Conservation (phyloP, 306 rosid genomes). For the Spatholobus suberectus region DNA sequence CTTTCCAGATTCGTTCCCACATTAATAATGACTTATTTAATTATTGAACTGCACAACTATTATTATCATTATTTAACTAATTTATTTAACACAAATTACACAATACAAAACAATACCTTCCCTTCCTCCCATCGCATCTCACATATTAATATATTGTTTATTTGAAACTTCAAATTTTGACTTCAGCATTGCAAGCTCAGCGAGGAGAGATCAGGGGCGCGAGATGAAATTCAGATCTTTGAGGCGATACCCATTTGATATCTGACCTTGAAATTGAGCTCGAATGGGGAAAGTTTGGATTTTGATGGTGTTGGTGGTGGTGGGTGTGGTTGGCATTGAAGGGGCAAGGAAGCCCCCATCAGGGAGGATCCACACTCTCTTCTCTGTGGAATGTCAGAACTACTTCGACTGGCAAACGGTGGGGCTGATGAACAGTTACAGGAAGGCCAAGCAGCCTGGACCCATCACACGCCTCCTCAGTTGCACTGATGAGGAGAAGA, state of each 20-base stretch:
- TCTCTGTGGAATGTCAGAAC: constrained; percentile 97
- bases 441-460: constrained; percentile 87
- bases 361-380: constrained; percentile 85
- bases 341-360: constrained; percentile 55
- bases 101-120: background rate
- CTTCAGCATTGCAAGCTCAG: constrained; percentile 38
- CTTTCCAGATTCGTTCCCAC: constrained; percentile 26
- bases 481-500: constrained; percentile 94
- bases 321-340: constrained; percentile 48
- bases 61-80: background rate
- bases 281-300: constrained; percentile 57
- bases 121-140: background rate
- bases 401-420: constrained; percentile 99
- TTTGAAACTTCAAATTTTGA: constrained; percentile 53
- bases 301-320: constrained; percentile 42
- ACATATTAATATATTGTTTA: background rate
- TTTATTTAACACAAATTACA: background rate
- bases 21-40: constrained; percentile 2
- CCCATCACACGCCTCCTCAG: constrained; percentile 93
- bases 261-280: constrained; percentile 52
- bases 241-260: constrained; percentile 52
- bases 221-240: constrained; percentile 59
- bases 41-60: background rate
- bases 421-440: constrained; percentile 85
- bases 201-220: constrained; percentile 33